Percentiles rank a stretch among this genome's conserved stretches.
These are phyloP conservation scores for Calvatia gigantea DNA, from an alignment of 768 basidiomycete species.

Conservation along the genomic window DNA sequence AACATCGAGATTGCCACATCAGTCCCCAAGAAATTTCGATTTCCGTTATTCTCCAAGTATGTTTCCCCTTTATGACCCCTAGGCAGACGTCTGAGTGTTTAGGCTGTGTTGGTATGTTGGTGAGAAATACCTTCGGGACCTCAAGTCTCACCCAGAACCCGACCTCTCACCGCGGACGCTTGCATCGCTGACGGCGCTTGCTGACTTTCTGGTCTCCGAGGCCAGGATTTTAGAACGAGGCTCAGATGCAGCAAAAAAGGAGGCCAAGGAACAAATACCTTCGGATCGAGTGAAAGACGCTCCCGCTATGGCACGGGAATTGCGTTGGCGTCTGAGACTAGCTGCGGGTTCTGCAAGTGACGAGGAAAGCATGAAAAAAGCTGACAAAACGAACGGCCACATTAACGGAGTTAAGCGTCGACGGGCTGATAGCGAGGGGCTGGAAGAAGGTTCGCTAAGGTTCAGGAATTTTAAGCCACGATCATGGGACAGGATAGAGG, in stretches of 20 bases:
- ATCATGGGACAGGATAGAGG: constrained; percentile 53
- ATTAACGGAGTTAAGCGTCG: constrained; percentile 38
- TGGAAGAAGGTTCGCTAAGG: constrained; percentile 20
- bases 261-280: constrained; percentile 80
- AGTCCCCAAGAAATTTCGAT: constrained; percentile 90
- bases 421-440: constrained; percentile 32
- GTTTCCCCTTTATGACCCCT: constrained; percentile 6
- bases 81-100: neutral
- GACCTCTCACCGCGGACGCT: constrained; percentile 53
- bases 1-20: constrained; percentile 91
- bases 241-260: constrained; percentile 66
- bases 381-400: constrained; percentile 21
- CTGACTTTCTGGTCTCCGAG: constrained; percentile 80
- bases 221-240: constrained; percentile 68
- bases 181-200: constrained; percentile 64
- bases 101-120: constrained; percentile 92
- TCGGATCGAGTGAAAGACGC: constrained; percentile 79
- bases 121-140: constrained; percentile 72
- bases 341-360: constrained; percentile 63
- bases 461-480: constrained; percentile 72
- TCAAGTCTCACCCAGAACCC: constrained; percentile 45
- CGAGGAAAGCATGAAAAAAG: constrained; percentile 46
- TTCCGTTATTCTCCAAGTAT: constrained; percentile 78
- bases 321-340: constrained; percentile 76
- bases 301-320: constrained; percentile 74